phyloP scores from a whole-genome alignment of 2,329 filamentous ascomycete species.

The Reticulascus tulasneorum region DNA sequence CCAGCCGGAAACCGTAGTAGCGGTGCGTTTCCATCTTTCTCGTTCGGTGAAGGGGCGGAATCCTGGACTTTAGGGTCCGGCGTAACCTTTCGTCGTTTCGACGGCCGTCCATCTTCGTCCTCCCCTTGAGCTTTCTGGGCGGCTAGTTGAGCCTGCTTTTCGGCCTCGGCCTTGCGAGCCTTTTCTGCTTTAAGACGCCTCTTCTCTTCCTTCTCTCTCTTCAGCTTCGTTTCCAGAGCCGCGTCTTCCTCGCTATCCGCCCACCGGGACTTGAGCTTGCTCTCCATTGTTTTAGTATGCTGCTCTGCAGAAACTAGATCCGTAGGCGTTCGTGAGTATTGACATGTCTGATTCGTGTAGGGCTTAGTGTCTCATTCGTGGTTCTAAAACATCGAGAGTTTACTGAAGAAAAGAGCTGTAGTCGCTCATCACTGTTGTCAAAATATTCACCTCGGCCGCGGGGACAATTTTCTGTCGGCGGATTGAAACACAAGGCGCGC shows the following conservation, averaged over 20 bases:
- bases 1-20: constrained; percentile 69
- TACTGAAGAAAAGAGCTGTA: no score
- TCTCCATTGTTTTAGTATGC: constrained; percentile 60
- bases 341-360: no score
- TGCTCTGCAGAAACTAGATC: no score
- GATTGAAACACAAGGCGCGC: no score
- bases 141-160: constrained; percentile 25
- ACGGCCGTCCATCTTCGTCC: constrained; percentile 40
- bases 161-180: constrained; percentile 61
- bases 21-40: constrained; percentile 37
- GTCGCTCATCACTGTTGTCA: no score
- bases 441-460: no score
- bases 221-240: constrained; percentile 66
- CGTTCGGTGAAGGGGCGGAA: constrained; percentile 15
- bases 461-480: no score
- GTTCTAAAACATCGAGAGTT: no score
- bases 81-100: constrained; percentile 59
- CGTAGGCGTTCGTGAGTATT: no score
- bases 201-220: constrained; percentile 84
- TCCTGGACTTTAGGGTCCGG: constrained; percentile 31
- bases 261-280: constrained; percentile 74
- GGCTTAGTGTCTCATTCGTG: no score
- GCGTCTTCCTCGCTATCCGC: constrained; percentile 79
- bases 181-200: constrained; percentile 80
- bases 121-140: constrained; percentile 23